Evolutionary conservation across 2,329 filamentous ascomycete species (phyloP).

Genomic region (Apiospora aurea): DNA sequence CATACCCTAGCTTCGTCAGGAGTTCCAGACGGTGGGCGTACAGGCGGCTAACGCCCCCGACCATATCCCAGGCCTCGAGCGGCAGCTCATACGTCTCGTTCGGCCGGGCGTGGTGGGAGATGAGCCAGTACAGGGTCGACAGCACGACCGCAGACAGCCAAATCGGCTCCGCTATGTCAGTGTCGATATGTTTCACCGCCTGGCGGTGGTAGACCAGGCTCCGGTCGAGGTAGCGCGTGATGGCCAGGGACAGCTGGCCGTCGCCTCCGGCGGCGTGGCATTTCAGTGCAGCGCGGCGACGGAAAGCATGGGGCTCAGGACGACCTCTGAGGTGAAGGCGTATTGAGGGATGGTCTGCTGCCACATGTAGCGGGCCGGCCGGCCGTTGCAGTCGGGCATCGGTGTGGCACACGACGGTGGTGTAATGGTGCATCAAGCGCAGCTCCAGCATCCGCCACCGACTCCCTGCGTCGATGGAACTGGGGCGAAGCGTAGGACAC

Average conservation of each 20-base stretch:
- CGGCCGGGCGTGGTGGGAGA: constrained; percentile 21
- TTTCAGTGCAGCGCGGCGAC: constrained; percentile 24
- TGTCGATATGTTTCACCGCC: constrained; percentile 9
- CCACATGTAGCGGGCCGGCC: constrained; percentile 17
- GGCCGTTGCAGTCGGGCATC: constrained; percentile 25
- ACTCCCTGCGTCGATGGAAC: not conserved
- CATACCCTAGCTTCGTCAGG: constrained; percentile 19
- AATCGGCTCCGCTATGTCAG: constrained; percentile 17
- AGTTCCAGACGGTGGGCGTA: not conserved
- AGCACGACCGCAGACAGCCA: constrained; percentile 23
- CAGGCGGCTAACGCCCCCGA: not conserved
- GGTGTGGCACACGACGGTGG: constrained; percentile 21
- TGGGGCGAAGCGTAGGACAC: not conserved
- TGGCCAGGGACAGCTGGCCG: not conserved
- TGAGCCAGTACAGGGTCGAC: constrained; percentile 23
- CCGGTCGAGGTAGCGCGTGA: constrained; percentile 22
- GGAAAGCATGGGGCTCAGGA: constrained; percentile 23
- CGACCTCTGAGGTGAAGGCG: constrained; percentile 23
- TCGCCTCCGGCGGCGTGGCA: not conserved
- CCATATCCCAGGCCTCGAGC: constrained; percentile 19
- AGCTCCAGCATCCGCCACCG: constrained; percentile 25
- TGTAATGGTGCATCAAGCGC: constrained; percentile 27
- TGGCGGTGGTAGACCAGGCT: constrained; percentile 17
- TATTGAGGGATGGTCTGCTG: constrained; percentile 21
- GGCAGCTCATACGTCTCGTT: constrained; percentile 21